Evolutionary conservation across 495 filamentous ascomycete species (phyloP).

Genomic region (Penicillium roqueforti): DNA sequence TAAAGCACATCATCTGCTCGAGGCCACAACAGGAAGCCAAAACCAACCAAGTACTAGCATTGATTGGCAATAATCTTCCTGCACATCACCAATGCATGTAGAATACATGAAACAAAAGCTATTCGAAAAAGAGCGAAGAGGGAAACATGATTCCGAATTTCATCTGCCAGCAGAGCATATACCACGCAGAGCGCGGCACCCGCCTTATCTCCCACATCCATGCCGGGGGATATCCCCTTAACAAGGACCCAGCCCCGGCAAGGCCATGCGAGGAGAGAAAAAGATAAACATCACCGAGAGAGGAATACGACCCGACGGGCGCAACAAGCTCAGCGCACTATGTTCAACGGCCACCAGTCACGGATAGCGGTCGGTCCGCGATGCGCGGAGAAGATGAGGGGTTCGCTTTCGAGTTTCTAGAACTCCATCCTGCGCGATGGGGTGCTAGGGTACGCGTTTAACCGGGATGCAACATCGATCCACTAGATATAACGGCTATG

Average conservation of each 20-base stretch:
- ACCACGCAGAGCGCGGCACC: not conserved
- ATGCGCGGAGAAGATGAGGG: conserved; percentile 15
- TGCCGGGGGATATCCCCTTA: conserved; percentile 2
- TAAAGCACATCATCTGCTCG: not conserved
- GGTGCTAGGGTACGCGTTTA: conserved; percentile 8
- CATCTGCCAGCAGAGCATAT: not conserved
- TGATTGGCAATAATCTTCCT: not conserved
- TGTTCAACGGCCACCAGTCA: not conserved
- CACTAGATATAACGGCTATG: not conserved
- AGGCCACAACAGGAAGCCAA: not conserved
- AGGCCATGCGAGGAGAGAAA: not conserved
- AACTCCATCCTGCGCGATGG: conserved; percentile 4
- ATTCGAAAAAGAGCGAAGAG: not conserved
- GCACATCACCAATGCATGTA: not conserved
- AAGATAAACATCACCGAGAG: not conserved
- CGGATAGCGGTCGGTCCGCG: conserved; percentile 6
- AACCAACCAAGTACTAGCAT: not conserved
- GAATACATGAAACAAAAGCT: not conserved
- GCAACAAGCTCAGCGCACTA: not conserved
- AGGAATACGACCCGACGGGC: conserved; percentile 8
- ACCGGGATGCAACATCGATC: conserved; percentile 9
- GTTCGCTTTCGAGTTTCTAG: conserved; percentile 12
- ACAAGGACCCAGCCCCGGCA: not conserved
- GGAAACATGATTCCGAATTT: not conserved
- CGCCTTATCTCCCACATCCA: not conserved